phyloP scores from a whole-genome alignment of 2,329 filamentous ascomycete genomes.

The Diaporthe sp. region DNA sequence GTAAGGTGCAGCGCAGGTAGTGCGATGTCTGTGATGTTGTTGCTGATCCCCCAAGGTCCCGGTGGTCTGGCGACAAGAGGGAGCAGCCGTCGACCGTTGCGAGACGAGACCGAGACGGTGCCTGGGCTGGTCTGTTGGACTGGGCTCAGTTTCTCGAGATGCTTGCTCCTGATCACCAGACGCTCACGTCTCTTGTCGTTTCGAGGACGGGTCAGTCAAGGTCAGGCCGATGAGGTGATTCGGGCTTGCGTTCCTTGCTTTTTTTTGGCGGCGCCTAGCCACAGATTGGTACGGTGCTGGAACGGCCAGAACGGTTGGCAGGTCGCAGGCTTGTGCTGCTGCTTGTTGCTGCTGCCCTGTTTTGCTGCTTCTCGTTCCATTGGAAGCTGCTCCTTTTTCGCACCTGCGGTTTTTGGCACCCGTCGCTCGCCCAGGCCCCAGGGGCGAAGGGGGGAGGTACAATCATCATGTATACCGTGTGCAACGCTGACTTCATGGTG shows the following conservation, averaged over 20 bases:
- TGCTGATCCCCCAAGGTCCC: background rate
- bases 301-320: slow-evolving; percentile 10
- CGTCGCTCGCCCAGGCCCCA: background rate
- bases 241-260: slow-evolving; percentile 15
- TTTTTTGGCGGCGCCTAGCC: background rate
- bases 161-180: slow-evolving; percentile 16
- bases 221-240: slow-evolving; percentile 1
- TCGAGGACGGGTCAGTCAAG: slow-evolving; percentile 1
- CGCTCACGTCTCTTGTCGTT: slow-evolving; percentile 12
- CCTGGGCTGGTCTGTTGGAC: background rate
- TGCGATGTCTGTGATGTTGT: slow-evolving; percentile 4
- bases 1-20: slow-evolving; percentile 15
- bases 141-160: background rate
- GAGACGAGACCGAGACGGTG: slow-evolving; percentile 24
- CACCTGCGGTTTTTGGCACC: slow-evolving; percentile 10
- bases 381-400: slow-evolving; percentile 28
- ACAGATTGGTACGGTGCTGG: slow-evolving; percentile 16
- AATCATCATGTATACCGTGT: slow-evolving; percentile 6
- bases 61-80: slow-evolving; percentile 6
- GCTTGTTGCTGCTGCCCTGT: slow-evolving; percentile 1
- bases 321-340: background rate
- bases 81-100: slow-evolving; percentile 31
- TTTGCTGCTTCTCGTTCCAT: slow-evolving; percentile 6
- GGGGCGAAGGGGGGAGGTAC: background rate
- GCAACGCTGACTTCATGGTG: background rate